These are phyloP conservation scores for Glebionis coronaria DNA, from an alignment of 129 eudicot species.

Conservation along the genomic window DNA sequence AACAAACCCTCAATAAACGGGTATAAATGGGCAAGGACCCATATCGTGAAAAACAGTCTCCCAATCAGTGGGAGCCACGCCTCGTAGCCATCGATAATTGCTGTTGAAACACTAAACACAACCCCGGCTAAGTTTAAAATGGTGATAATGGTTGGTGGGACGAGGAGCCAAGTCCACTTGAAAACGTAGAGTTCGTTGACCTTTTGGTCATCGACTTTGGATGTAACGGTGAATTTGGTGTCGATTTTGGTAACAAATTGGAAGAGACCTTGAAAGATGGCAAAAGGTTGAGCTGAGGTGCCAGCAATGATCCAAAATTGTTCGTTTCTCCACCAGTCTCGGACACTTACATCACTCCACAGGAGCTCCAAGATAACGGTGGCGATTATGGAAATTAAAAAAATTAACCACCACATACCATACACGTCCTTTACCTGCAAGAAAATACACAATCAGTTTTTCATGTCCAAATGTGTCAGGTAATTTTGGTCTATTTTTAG, in stretches of 20 bases:
- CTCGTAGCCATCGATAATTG: conserved; percentile 72
- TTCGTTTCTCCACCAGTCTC: conserved; percentile 92
- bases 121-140: conserved; percentile 64
- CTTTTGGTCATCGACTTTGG: conserved; percentile 74
- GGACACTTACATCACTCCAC: conserved; percentile 74
- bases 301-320: conserved; percentile 95
- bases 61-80: conserved; percentile 81
- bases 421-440: conserved; percentile 77
- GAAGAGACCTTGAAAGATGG: conserved; percentile 78
- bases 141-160: conserved; percentile 82
- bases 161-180: conserved; percentile 80
- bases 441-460: background rate
- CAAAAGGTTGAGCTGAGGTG: conserved; percentile 80
- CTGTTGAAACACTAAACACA: conserved; percentile 66
- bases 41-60: conserved; percentile 61
- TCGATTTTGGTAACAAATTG: conserved; percentile 79
- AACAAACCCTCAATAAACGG: conserved; percentile 82
- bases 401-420: conserved; percentile 76
- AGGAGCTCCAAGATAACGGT: conserved; percentile 74
- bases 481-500: too few relatives aligned
- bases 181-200: conserved; percentile 86
- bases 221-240: conserved; percentile 84
- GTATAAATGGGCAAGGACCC: conserved; percentile 79
- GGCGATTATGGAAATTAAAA: conserved; percentile 64
- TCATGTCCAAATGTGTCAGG: too few relatives aligned